Conservation (phyloP, 306 rosid species). For the Quercus agrifolia region DNA sequence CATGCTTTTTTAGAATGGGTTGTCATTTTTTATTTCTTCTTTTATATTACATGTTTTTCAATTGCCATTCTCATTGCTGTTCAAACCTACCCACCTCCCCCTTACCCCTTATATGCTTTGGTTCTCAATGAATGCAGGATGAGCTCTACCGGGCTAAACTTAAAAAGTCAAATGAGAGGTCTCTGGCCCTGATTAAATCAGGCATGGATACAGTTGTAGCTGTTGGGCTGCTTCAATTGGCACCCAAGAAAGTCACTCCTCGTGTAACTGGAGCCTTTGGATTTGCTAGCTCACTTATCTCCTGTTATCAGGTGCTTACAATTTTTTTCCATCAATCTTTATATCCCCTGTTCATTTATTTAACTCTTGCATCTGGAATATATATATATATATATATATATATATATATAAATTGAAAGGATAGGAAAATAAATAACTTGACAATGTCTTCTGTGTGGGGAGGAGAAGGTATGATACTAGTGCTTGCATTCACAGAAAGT, state of each 20-base stretch:
- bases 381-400: too few species aligned
- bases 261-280: slow-evolving; percentile 95
- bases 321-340: neutral
- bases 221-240: slow-evolving; percentile 85
- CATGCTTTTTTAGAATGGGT: neutral
- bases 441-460: neutral
- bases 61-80: neutral
- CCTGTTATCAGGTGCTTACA: slow-evolving; percentile 86
- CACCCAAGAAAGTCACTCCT: slow-evolving; percentile 81
- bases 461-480: neutral
- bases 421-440: neutral
- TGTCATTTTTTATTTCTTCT: neutral
- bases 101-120: neutral
- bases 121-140: slow-evolving; percentile 43
- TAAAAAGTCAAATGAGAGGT: slow-evolving; percentile 71
- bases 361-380: neutral
- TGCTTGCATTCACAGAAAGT: neutral
- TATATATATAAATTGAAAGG: neutral
- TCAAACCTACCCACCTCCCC: neutral
- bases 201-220: slow-evolving; percentile 82
- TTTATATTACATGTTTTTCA: neutral
- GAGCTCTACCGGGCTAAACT: slow-evolving; percentile 74
- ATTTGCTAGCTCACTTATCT: slow-evolving; percentile 76
- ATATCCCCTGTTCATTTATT: slow-evolving; percentile 12
- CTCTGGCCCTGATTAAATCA: slow-evolving; percentile 79